Conservation (phyloP, 257 asterid genomes). For the Gentiana straminea region DNA sequence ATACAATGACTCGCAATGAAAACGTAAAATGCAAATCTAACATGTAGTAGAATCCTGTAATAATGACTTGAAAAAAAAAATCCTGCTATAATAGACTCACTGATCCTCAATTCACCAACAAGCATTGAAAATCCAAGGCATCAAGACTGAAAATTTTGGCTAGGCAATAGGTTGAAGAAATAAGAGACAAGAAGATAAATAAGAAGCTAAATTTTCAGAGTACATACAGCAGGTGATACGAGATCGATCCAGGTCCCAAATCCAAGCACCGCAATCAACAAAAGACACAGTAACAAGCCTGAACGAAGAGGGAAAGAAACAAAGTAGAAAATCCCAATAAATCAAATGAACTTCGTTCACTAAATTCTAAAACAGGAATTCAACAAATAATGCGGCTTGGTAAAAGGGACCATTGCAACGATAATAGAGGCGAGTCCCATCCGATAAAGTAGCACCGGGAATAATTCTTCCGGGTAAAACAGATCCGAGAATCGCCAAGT, state of each 20-base stretch:
- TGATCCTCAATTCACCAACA: not conserved
- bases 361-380: not conserved
- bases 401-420: conserved; percentile 59
- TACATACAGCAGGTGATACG: conserved; percentile 59
- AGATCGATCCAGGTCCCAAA: conserved; percentile 56
- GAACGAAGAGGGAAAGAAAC: not conserved
- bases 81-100: no score
- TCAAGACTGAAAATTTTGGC: no score
- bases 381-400: conserved; percentile 5
- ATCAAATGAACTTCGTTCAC: not conserved
- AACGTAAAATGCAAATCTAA: not conserved
- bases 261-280: conserved; percentile 55
- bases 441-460: conserved; percentile 62
- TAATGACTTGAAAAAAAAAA: not conserved
- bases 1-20: not conserved
- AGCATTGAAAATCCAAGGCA: no score
- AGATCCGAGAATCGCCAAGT: conserved; percentile 74
- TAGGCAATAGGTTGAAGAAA: not conserved
- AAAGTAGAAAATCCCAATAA: not conserved
- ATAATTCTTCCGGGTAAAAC: conserved; percentile 63
- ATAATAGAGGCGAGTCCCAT: conserved; percentile 71
- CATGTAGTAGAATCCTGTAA: not conserved
- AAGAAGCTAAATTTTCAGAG: not conserved
- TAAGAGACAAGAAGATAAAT: not conserved
- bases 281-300: conserved; percentile 53